Conservation (phyloP, 2,329 filamentous ascomycete species). For the Daldinia sp. region DNA sequence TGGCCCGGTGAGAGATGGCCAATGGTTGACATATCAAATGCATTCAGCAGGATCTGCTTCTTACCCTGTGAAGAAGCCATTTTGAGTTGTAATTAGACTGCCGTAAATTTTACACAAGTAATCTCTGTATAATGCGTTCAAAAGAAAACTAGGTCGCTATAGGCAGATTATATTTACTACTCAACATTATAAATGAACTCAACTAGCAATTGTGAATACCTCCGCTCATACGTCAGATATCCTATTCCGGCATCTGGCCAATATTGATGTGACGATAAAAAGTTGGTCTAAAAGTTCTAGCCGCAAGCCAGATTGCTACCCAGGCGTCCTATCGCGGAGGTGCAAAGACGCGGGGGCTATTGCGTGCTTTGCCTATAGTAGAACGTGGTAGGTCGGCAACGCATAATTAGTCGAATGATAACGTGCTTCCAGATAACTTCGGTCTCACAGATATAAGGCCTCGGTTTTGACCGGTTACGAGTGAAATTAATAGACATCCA, state of each 20-base stretch:
- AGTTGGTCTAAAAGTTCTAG: constrained; percentile 19
- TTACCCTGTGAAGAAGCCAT: constrained; percentile 50
- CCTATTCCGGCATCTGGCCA: constrained; percentile 20
- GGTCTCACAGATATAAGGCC: constrained; percentile 29
- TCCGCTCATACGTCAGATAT: constrained; percentile 17
- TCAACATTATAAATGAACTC: constrained; percentile 1
- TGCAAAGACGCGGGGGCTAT: constrained; percentile 43
- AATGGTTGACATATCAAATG: constrained; percentile 74
- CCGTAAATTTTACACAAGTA: constrained; percentile 1
- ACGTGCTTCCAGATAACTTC: constrained; percentile 33
- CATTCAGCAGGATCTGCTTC: constrained; percentile 71
- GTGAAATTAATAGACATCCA: constrained; percentile 2
- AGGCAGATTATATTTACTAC: constrained; percentile 7
- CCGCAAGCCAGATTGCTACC: constrained; percentile 21
- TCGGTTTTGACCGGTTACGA: constrained; percentile 12
- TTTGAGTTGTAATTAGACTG: neutral
- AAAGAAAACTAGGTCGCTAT: constrained; percentile 2
- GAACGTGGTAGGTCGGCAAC: constrained; percentile 30
- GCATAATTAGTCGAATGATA: constrained; percentile 34
- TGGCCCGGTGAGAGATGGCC: constrained; percentile 74
- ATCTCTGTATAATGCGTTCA: neutral
- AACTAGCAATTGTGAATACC: constrained; percentile 11
- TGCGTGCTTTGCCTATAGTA: constrained; percentile 38
- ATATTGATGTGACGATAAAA: constrained; percentile 21
- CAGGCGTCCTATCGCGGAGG: constrained; percentile 40